These are phyloP conservation scores for Ambrosiella cleistominuta DNA, from an alignment of 2,329 filamentous ascomycete species.

Conservation along the genomic window DNA sequence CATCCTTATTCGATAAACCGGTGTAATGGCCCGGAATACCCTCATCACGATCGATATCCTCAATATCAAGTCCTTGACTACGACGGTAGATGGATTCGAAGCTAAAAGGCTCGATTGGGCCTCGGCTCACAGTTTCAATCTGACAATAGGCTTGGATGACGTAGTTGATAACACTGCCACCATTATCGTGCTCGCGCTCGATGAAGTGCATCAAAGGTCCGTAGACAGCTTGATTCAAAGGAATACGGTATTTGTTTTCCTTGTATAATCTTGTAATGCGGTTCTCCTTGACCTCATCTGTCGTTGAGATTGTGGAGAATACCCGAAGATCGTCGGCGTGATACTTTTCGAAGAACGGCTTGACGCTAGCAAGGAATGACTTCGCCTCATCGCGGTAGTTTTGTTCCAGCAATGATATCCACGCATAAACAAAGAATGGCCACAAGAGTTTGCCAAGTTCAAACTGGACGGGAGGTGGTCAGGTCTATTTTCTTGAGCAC, in stretches of 20 bases:
- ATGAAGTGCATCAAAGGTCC: conserved; percentile 73
- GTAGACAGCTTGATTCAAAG: conserved; percentile 71
- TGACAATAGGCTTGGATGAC: conserved; percentile 48
- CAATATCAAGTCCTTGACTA: conserved; percentile 42
- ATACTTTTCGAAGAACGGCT: conserved; percentile 51
- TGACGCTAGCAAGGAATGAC: conserved; percentile 53
- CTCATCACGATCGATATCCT: conserved; percentile 45
- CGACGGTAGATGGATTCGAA: conserved; percentile 42
- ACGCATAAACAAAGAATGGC: conserved; percentile 90
- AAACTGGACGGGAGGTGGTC: conserved; percentile 33
- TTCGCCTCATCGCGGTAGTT: conserved; percentile 56
- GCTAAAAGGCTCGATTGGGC: conserved; percentile 46
- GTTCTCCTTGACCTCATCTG: conserved; percentile 64
- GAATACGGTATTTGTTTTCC: conserved; percentile 74
- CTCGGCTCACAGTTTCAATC: conserved; percentile 39
- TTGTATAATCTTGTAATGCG: conserved; percentile 63
- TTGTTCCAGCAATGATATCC: conserved; percentile 58
- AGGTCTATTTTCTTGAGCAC: neutral
- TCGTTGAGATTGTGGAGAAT: conserved; percentile 56
- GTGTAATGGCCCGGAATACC: conserved; percentile 46
- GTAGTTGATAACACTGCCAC: conserved; percentile 59
- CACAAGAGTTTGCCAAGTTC: conserved; percentile 78
- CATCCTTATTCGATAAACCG: conserved; percentile 42
- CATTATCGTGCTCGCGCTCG: conserved; percentile 68
- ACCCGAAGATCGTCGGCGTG: conserved; percentile 66